Percentiles rank a stretch among this genome's conserved stretches.
phyloP scores from a whole-genome alignment of 192 early-diverging fungal genomes.

The Dissophora globulifera region DNA sequence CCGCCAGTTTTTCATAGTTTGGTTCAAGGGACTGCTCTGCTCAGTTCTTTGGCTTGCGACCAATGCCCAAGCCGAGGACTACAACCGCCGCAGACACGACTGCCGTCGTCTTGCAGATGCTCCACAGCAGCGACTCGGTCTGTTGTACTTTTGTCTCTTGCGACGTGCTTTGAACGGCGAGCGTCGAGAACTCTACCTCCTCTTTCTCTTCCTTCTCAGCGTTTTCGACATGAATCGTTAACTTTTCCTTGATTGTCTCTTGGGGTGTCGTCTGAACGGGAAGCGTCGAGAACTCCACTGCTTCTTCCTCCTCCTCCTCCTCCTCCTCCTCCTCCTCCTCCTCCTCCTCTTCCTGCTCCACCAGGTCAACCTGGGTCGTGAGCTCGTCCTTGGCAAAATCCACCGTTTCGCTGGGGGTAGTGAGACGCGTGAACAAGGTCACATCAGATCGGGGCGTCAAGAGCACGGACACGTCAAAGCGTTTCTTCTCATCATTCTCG shows the following conservation, averaged over 20 bases:
- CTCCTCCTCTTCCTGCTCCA: no score
- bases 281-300: no score
- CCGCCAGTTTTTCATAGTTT: no score
- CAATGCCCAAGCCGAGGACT: constrained; percentile 30
- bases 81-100: constrained; percentile 49
- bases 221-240: no score
- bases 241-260: no score
- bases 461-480: neutral
- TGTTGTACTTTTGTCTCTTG: no score
- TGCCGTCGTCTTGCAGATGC: constrained; percentile 43
- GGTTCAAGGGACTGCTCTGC: no score
- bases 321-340: no score
- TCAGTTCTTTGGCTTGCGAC: constrained; percentile 22
- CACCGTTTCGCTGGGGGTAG: constrained; percentile 2
- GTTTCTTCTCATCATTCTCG: neutral
- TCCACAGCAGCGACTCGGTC: constrained; percentile 31
- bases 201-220: no score
- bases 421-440: neutral
- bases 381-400: constrained; percentile 3
- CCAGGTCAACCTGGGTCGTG: neutral
- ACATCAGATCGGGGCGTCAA: constrained; percentile 24
- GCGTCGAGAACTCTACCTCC: no score
- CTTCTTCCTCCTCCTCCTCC: neutral
- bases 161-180: no score
- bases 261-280: no score